These are phyloP conservation scores for Pseudopediastrum boryanum DNA, from an alignment of 139 green algal species.

Conservation along the genomic window DNA sequence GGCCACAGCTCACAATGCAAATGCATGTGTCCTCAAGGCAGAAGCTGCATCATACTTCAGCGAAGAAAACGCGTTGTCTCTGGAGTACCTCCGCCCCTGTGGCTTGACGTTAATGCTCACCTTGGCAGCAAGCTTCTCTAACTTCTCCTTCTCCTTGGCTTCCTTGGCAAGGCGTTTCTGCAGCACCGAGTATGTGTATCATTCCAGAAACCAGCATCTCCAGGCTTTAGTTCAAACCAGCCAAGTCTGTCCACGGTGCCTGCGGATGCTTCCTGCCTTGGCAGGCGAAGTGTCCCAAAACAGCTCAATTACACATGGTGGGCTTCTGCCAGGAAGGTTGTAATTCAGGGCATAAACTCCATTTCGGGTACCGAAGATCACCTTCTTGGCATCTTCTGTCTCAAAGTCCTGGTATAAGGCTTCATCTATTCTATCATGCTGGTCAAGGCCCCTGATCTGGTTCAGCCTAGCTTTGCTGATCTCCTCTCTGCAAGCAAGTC, in stretches of 20 bases:
- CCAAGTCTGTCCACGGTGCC: too few relatives aligned
- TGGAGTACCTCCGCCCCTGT: background rate
- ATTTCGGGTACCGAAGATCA: slow-evolving; percentile 18
- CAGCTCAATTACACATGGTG: too few relatives aligned
- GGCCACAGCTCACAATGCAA: too few relatives aligned
- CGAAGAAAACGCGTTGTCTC: too few relatives aligned
- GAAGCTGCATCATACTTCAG: too few relatives aligned
- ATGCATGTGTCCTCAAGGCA: too few relatives aligned
- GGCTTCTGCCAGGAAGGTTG: background rate
- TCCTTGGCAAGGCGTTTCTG: slow-evolving; percentile 88
- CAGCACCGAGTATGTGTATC: too few relatives aligned
- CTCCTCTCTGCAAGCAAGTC: slow-evolving; percentile 77
- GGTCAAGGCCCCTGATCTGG: slow-evolving; percentile 78
- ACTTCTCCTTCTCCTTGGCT: slow-evolving; percentile 75
- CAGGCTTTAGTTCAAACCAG: too few relatives aligned
- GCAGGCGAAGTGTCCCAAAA: too few relatives aligned
- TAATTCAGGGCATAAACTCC: background rate
- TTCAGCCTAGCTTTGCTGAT: slow-evolving; percentile 80
- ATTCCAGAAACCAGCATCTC: too few relatives aligned
- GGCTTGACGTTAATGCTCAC: slow-evolving; percentile 21
- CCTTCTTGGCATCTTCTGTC: slow-evolving; percentile 75
- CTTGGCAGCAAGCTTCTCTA: slow-evolving; percentile 78
- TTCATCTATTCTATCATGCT: slow-evolving; percentile 83
- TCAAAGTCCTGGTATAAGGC: slow-evolving; percentile 94
- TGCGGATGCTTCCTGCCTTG: too few relatives aligned